These are phyloP conservation scores for Sordariomycetes sp. DNA, from an alignment of 2,329 filamentous ascomycete genomes.

Conservation along the genomic window DNA sequence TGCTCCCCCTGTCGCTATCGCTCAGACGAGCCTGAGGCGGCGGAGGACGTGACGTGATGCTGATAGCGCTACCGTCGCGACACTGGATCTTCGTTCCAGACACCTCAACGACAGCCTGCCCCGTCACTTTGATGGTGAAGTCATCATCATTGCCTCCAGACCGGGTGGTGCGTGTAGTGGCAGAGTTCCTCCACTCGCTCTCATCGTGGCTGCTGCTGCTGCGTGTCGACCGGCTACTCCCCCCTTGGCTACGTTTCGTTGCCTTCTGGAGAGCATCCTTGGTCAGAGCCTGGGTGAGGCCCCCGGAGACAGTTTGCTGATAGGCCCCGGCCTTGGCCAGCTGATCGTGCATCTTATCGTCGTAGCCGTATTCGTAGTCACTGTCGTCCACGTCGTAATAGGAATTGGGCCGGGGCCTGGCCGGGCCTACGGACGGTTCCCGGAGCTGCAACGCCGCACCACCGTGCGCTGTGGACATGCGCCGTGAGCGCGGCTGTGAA, in stretches of 20 bases:
- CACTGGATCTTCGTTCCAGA: conserved; percentile 48
- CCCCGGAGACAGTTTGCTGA: conserved; percentile 40
- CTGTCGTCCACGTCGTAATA: not conserved
- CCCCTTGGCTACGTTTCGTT: conserved; percentile 30
- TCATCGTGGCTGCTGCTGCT: conserved; percentile 52
- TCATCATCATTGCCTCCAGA: conserved; percentile 40
- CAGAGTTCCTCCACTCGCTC: conserved; percentile 51
- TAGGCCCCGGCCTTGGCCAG: conserved; percentile 34
- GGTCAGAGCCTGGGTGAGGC: conserved; percentile 36
- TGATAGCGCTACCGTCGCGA: conserved; percentile 48
- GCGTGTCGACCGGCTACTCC: conserved; percentile 44
- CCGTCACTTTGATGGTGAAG: conserved; percentile 50
- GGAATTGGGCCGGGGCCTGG: not conserved
- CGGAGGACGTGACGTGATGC: conserved; percentile 31
- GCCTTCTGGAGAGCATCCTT: conserved; percentile 43
- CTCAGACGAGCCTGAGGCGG: conserved; percentile 14
- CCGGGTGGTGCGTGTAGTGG: conserved; percentile 49
- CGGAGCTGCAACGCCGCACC: conserved; percentile 1
- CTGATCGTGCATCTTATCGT: conserved; percentile 22
- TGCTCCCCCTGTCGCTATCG: conserved; percentile 41
- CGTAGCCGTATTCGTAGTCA: conserved; percentile 2
- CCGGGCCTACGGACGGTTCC: not conserved
- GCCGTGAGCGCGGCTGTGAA: not conserved
- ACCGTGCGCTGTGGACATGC: conserved; percentile 1
- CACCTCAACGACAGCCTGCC: conserved; percentile 43